phyloP scores from a whole-genome alignment of 2,329 filamentous ascomycete species.

The Pyrenophora teres region DNA sequence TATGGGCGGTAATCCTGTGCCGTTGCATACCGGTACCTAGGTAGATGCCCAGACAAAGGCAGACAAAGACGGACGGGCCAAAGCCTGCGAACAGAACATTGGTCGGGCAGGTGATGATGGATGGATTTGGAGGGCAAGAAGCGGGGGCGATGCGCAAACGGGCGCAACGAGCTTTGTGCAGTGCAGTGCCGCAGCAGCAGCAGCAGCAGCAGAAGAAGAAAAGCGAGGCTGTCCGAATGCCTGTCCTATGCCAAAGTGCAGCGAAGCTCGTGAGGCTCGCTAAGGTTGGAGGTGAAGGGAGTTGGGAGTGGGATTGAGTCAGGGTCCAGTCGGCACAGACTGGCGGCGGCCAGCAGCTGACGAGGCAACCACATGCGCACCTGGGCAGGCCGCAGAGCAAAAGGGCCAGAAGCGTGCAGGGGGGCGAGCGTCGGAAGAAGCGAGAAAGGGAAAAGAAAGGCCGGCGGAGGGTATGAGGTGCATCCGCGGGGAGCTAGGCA shows the following conservation, averaged over 20 bases:
- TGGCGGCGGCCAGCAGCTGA: conserved; percentile 21
- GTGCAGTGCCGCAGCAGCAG: no score
- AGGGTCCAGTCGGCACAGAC: conserved; percentile 22
- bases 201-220: no score
- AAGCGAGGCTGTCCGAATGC: not conserved
- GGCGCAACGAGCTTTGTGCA: not conserved
- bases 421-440: conserved; percentile 20
- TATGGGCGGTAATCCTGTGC: conserved; percentile 17
- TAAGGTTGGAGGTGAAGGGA: conserved; percentile 10
- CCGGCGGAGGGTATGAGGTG: conserved; percentile 19
- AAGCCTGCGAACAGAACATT: no score
- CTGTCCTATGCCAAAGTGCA: not conserved
- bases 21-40: no score
- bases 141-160: conserved; percentile 7
- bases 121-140: not conserved
- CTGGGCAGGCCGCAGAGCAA: not conserved
- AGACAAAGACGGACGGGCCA: not conserved
- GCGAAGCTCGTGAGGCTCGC: conserved; percentile 18
- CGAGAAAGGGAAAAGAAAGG: conserved; percentile 25
- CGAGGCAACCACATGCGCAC: conserved; percentile 23
- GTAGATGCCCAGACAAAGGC: no score
- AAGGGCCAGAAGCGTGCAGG: conserved; percentile 23
- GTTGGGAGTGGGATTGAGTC: conserved; percentile 10
- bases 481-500: conserved; percentile 15
- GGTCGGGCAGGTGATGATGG: no score